These are phyloP conservation scores for Solanum microdontum DNA, from an alignment of 257 asterid species.

Conservation along the genomic window DNA sequence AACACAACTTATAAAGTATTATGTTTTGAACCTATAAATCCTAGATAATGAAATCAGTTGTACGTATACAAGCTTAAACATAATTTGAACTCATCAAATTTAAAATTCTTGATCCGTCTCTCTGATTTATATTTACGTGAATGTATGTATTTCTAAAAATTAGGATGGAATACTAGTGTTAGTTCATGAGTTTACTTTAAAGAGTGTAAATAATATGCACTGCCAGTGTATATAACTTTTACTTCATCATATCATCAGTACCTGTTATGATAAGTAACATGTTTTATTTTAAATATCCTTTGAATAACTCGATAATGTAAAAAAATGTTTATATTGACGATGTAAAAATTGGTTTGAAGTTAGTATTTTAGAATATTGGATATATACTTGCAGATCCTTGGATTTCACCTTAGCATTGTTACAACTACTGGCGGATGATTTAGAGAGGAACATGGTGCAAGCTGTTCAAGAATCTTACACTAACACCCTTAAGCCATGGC, in stretches of 20 bases:
- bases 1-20: no score
- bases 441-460: conserved; percentile 49
- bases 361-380: neutral
- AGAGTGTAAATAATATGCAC: neutral
- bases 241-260: neutral
- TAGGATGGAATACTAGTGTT: neutral
- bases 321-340: no score
- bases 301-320: neutral
- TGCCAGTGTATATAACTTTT: neutral
- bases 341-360: neutral
- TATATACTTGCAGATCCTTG: conserved; percentile 46
- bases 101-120: neutral
- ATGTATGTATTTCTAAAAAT: neutral
- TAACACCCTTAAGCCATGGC: conserved; percentile 76
- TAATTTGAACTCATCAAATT: neutral
- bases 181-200: neutral
- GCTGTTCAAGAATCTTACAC: conserved; percentile 70
- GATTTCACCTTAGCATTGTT: conserved; percentile 51
- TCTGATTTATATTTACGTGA: neutral
- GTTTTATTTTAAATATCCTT: neutral
- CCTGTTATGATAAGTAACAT: neutral
- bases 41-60: neutral
- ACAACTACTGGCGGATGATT: conserved; percentile 46
- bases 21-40: neutral
- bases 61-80: neutral